These are phyloP conservation scores for Gymnopilus junonius DNA, from an alignment of 768 basidiomycete genomes.

Conservation along the genomic window DNA sequence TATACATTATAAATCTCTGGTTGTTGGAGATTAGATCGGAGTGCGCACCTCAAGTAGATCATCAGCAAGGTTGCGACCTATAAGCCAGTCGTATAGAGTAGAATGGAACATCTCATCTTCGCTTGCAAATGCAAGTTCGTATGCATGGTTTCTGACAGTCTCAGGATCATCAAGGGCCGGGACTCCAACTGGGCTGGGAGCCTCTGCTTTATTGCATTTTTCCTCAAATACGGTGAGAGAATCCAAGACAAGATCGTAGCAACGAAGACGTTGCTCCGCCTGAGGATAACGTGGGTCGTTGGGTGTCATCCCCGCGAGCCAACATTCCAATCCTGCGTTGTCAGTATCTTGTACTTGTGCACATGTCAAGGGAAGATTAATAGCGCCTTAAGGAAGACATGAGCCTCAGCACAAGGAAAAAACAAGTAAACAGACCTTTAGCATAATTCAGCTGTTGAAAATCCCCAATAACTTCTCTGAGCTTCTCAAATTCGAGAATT, in stretches of 20 bases:
- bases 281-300: constrained; percentile 63
- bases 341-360: constrained; percentile 81
- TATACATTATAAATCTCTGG: background rate
- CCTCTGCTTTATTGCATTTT: constrained; percentile 41
- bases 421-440: constrained; percentile 54
- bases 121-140: constrained; percentile 81
- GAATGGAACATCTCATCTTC: constrained; percentile 95
- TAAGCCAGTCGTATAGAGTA: constrained; percentile 93
- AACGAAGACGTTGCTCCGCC: constrained; percentile 66
- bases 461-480: constrained; percentile 87
- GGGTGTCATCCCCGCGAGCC: constrained; percentile 61
- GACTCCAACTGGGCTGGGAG: constrained; percentile 23
- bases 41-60: constrained; percentile 83
- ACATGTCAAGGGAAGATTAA: constrained; percentile 85
- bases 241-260: constrained; percentile 85
- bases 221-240: constrained; percentile 83
- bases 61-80: constrained; percentile 77
- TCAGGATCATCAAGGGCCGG: constrained; percentile 60
- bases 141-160: constrained; percentile 80
- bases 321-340: constrained; percentile 75
- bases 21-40: background rate
- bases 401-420: background rate
- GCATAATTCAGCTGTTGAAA: constrained; percentile 86
- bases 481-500: constrained; percentile 81
- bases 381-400: constrained; percentile 58